phyloP scores from a whole-genome alignment of 768 basidiomycete species.

The Phaeotremella fagi region DNA sequence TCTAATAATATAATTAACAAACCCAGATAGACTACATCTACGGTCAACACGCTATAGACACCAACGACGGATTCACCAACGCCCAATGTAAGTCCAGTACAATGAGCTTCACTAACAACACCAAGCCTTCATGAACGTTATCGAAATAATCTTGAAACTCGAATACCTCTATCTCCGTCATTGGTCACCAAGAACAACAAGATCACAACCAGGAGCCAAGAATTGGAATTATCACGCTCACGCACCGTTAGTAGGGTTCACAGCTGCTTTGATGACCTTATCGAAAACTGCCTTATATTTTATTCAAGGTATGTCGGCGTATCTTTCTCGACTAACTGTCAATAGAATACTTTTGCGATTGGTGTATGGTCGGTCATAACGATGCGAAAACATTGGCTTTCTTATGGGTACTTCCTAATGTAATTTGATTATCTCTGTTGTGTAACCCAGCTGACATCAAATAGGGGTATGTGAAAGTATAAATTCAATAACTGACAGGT shows the following conservation, averaged over 20 bases:
- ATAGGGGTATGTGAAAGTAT: constrained; percentile 12
- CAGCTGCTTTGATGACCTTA: constrained; percentile 69
- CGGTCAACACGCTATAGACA: constrained; percentile 61
- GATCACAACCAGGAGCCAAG: constrained; percentile 1
- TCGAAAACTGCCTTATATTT: constrained; percentile 81
- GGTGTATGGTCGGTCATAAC: constrained; percentile 74
- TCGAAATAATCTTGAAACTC: constrained; percentile 72
- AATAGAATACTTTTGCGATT: constrained; percentile 47
- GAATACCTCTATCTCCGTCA: constrained; percentile 72
- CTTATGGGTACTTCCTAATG: constrained; percentile 73
- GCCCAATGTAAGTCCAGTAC: constrained; percentile 64
- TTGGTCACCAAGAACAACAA: constrained; percentile 52
- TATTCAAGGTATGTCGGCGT: constrained; percentile 63
- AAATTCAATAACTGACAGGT: constrained; percentile 45
- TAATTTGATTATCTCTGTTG: constrained; percentile 15
- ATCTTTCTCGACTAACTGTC: neutral
- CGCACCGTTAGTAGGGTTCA: constrained; percentile 71
- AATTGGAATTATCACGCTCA: constrained; percentile 50
- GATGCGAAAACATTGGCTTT: constrained; percentile 53
- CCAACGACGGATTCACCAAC: constrained; percentile 72
- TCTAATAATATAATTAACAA: neutral
- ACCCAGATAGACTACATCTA: constrained; percentile 59
- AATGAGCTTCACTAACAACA: neutral
- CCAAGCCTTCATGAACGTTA: constrained; percentile 68
- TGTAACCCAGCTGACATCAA: constrained; percentile 7